A percentile compares a stretch with the other conserved stretches of the same genome.
Evolutionary conservation across 805 yeast genomes (phyloP).

Genomic region (Ogataea kodamae): DNA sequence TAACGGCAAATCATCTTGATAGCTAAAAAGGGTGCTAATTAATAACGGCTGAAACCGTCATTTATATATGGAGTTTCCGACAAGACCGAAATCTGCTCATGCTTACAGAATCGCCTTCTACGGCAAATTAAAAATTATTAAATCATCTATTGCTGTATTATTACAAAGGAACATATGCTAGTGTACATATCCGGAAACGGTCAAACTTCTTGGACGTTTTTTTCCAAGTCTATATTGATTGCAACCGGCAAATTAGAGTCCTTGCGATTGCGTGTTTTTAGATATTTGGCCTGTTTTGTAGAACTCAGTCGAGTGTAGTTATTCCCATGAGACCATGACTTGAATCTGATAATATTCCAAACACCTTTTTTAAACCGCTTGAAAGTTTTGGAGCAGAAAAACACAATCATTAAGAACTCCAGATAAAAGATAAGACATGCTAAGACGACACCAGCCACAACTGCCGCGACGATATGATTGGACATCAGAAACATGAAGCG

Average conservation of each 20-base stretch:
- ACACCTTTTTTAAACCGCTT: slow-evolving; percentile 21
- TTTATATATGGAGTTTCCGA: slow-evolving; percentile 7
- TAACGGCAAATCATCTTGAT: too few species aligned
- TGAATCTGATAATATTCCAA: slow-evolving; percentile 23
- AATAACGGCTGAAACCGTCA: neutral
- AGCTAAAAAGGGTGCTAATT: too few species aligned
- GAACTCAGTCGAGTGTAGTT: slow-evolving; percentile 23
- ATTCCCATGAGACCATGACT: slow-evolving; percentile 23
- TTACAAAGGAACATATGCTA: slow-evolving; percentile 10
- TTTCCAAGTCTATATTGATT: slow-evolving; percentile 34
- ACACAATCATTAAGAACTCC: slow-evolving; percentile 45
- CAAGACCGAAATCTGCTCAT: slow-evolving; percentile 5
- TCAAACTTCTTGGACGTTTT: slow-evolving; percentile 26
- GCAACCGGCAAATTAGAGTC: slow-evolving; percentile 51
- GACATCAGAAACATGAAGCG: slow-evolving; percentile 69
- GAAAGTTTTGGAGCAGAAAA: slow-evolving; percentile 22
- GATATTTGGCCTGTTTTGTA: slow-evolving; percentile 22
- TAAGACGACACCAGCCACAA: slow-evolving; percentile 62
- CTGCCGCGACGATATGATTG: slow-evolving; percentile 68
- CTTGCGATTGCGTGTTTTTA: slow-evolving; percentile 39
- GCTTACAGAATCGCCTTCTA: too few species aligned
- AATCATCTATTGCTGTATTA: slow-evolving; percentile 1
- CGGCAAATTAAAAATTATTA: too few species aligned
- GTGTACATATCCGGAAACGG: slow-evolving; percentile 3
- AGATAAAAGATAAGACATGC: slow-evolving; percentile 45